Evolutionary conservation across 257 asterid species (phyloP), one percentile per base, ranked within the genome.

Genomic region (Salvia miltiorrhiza): DNA sequence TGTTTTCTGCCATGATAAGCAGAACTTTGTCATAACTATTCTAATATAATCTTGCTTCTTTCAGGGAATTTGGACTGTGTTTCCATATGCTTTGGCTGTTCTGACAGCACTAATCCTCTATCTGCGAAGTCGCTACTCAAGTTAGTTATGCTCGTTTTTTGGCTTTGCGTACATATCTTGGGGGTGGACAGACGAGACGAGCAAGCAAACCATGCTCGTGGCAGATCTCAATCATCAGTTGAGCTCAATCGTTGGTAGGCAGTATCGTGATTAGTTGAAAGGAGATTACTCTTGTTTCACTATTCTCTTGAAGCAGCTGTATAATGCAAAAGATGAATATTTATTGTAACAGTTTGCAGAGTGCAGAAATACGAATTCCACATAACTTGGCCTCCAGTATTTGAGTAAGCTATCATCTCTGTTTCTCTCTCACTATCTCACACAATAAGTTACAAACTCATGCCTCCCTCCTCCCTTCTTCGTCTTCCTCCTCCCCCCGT

Each of bases 11-110:
- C 37, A 16, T 69, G 55, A 53, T 40, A 47, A 37, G 64, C 23
- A 48, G 7, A 54, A 30, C 60, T 63, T 48, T 37, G 39, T 23
- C 14, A 10, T 43, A 30, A 55, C 12, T 28, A 65, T 53, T 59
- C 71, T 76, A 54, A 64, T 61, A 30, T 39, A n/a, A 52, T 21
- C 19, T 44, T 43, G 6, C 24, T 47, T 26, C 49, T 62, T 70
- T 54, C 88, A 88, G 96, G 97, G 97, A 79, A 80, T 86, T 55
- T 88, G 97, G 97, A 90, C 96, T 0, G 59, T 82, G 52, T 79
- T 90, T 77, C 97, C 96, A 24, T 90, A 86, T 77, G 87, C 90
- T 23, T 58, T 83, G 54, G 97, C 93, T 76, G 85, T 87, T 70
- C 57, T 79, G 67, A 83, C 96, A 73, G 91, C 95, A 13, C 39